Conservation (phyloP, 2,329 filamentous ascomycete species). For the Ciborinia camelliae region DNA sequence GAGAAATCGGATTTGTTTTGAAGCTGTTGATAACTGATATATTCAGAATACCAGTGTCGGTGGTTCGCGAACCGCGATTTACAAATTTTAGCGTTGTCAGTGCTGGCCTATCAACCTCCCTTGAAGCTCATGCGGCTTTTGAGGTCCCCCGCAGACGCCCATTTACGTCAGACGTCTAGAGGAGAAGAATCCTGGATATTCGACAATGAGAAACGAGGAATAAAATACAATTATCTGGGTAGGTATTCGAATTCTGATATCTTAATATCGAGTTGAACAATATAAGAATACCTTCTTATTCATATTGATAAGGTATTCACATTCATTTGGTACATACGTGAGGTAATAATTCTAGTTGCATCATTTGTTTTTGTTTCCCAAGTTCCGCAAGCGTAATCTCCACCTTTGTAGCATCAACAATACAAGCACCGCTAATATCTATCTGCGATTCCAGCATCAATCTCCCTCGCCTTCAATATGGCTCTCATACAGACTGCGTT, state of each 20-base stretch:
- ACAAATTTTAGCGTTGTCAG: constrained; percentile 8
- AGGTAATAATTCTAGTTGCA: not conserved
- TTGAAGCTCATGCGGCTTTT: constrained; percentile 1
- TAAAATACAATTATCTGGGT: not conserved
- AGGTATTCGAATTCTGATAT: not conserved
- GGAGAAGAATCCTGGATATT: constrained; percentile 10
- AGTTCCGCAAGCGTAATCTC: constrained; percentile 7
- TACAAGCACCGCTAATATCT: not conserved
- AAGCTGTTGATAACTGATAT: constrained; percentile 10
- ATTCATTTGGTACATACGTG: not conserved
- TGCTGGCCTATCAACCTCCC: constrained; percentile 2
- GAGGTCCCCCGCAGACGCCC: constrained; percentile 7
- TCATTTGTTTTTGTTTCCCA: not conserved
- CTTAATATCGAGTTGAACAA: not conserved
- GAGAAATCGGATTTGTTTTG: constrained; percentile 10
- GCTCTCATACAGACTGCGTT: constrained; percentile 76
- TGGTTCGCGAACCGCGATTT: constrained; percentile 12
- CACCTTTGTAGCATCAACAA: not conserved
- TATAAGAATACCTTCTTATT: not conserved
- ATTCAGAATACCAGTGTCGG: not conserved
- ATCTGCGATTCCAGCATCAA: not conserved
- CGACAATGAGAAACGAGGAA: too few species aligned
- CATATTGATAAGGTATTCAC: not conserved
- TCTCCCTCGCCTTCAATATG: constrained; percentile 28
- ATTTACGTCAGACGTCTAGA: constrained; percentile 15